Percentiles rank a stretch among this genome's conserved stretches.
Conservation (phyloP, 441 rosid genomes). For the Gossypium schwendimanii region DNA sequence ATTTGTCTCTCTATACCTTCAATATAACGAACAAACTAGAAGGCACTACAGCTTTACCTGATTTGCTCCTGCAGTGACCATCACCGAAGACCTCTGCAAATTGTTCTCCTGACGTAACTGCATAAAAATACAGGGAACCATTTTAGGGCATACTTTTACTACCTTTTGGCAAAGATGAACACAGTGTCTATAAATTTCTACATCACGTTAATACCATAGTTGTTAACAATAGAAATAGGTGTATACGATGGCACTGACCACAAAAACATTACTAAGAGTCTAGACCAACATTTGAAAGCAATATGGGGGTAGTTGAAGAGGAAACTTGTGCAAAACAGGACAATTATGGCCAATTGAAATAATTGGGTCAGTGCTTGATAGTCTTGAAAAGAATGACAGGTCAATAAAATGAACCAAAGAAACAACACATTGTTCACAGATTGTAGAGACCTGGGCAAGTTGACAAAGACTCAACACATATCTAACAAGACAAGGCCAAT, state of each 20-base stretch:
- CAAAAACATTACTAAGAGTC: not conserved
- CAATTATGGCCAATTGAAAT: not conserved
- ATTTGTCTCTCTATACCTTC: not conserved
- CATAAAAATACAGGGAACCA: constrained; percentile 13
- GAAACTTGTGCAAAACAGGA: not conserved
- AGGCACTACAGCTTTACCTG: constrained; percentile 44
- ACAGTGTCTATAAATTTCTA: not conserved
- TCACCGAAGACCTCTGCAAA: constrained; percentile 67
- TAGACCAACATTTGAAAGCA: not conserved
- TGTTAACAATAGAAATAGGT: not conserved
- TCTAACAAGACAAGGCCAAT: constrained; percentile 2
- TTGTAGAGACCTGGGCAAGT: not conserved
- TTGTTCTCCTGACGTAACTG: constrained; percentile 76
- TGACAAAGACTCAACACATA: not conserved
- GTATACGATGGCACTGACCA: not conserved
- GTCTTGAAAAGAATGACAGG: not conserved
- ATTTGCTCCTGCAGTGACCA: constrained; percentile 98
- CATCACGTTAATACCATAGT: not conserved
- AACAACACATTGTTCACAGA: not conserved
- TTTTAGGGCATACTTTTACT: not conserved
- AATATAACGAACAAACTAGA: constrained; percentile 9
- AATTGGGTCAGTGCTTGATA: not conserved
- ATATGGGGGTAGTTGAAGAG: not conserved
- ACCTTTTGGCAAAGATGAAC: not conserved
- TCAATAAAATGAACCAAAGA: not conserved